Conservation (phyloP, 306 rosid species). For the Acacia acuminata region DNA sequence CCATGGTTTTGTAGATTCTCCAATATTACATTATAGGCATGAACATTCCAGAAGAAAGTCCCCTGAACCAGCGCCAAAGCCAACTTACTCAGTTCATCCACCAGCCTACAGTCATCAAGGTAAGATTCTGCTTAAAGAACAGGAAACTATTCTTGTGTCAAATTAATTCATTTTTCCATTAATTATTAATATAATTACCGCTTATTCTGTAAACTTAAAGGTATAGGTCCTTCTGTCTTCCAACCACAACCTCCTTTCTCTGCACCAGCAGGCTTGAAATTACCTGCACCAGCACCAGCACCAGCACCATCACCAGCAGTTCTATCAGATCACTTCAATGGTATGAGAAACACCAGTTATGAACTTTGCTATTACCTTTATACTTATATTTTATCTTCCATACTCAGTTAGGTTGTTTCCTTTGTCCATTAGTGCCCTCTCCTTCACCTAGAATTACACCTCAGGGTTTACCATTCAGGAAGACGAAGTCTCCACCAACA, state of each 20-base stretch:
- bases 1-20: conserved; percentile 45
- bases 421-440: conserved; percentile 55
- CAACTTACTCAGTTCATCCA: conserved; percentile 45
- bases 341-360: conserved; percentile 41
- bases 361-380: conserved; percentile 14
- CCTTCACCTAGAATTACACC: conserved; percentile 69
- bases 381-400: conserved; percentile 12
- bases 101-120: conserved; percentile 59
- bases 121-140: conserved; percentile 31
- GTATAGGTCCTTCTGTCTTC: conserved; percentile 54
- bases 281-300: conserved; percentile 45
- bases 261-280: conserved; percentile 44
- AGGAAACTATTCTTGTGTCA: background rate
- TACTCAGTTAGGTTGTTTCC: conserved; percentile 29
- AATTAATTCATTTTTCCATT: conserved; percentile 19
- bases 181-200: conserved; percentile 20
- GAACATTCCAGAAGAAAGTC: conserved; percentile 13
- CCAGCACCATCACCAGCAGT: conserved; percentile 47
- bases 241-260: conserved; percentile 52
- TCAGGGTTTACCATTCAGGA: conserved; percentile 54
- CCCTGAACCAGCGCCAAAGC: conserved; percentile 32
- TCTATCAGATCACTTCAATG: conserved; percentile 41
- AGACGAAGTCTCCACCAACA: conserved; percentile 62
- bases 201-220: conserved; percentile 7
- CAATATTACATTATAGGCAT: conserved; percentile 37